A percentile compares a stretch with the other conserved stretches of the same genome.
Evolutionary conservation across 306 rosid species (phyloP).

Genomic region (Alnus rubra): DNA sequence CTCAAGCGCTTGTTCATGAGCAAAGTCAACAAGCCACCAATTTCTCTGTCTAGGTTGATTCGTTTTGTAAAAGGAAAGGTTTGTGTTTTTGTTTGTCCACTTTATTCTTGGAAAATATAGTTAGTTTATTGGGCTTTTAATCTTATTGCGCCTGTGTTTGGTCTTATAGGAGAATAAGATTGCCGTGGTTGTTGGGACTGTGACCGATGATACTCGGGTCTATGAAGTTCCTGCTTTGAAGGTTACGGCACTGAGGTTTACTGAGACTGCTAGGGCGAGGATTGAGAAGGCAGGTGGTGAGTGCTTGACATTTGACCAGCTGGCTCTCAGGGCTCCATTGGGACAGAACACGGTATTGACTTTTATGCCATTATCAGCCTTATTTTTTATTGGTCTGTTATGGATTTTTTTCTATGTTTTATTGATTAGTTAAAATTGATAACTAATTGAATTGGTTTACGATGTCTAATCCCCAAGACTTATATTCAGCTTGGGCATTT

Average conservation of each 20-base stretch:
- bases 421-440: not conserved
- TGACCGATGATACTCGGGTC: slow-evolving; percentile 67
- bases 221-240: slow-evolving; percentile 73
- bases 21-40: slow-evolving; percentile 81
- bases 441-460: not conserved
- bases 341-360: slow-evolving; percentile 76
- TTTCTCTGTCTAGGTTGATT: slow-evolving; percentile 73
- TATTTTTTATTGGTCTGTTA: not conserved
- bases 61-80: slow-evolving; percentile 68
- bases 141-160: slow-evolving; percentile 14
- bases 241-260: slow-evolving; percentile 78
- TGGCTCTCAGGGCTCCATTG: slow-evolving; percentile 72
- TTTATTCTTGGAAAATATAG: not conserved
- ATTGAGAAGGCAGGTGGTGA: slow-evolving; percentile 81
- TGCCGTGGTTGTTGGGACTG: slow-evolving; percentile 71
- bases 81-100: not conserved
- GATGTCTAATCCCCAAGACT: not conserved
- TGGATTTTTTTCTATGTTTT: not conserved
- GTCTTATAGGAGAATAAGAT: slow-evolving; percentile 54
- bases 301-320: slow-evolving; percentile 81
- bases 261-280: slow-evolving; percentile 81
- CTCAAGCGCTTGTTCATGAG: slow-evolving; percentile 85
- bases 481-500: not conserved
- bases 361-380: not conserved
- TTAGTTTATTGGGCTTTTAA: not conserved